phyloP scores from a whole-genome alignment of 2,329 filamentous ascomycete species.

The Xylaria arbuscula region DNA sequence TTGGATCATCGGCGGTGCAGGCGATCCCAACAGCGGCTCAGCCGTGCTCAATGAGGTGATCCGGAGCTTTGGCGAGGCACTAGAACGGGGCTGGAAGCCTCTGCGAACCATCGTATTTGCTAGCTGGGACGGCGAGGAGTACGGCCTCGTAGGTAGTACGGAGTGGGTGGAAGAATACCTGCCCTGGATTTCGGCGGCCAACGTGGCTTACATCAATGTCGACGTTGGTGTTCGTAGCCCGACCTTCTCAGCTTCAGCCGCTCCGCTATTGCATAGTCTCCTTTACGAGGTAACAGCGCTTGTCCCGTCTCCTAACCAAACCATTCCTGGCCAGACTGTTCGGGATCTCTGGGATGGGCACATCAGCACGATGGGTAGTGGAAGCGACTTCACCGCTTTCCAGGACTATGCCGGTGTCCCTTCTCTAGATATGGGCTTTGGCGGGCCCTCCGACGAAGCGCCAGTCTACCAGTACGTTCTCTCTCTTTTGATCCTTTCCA shows the following conservation, averaged over 20 bases:
- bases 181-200: slow-evolving; percentile 78
- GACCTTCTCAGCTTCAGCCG: slow-evolving; percentile 72
- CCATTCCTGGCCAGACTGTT: slow-evolving; percentile 74
- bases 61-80: slow-evolving; percentile 75
- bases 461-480: slow-evolving; percentile 69
- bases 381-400: slow-evolving; percentile 80
- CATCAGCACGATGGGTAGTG: slow-evolving; percentile 75
- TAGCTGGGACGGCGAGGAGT: slow-evolving; percentile 85
- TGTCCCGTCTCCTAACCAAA: slow-evolving; percentile 80
- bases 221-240: slow-evolving; percentile 78
- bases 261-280: slow-evolving; percentile 79
- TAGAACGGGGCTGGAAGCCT: slow-evolving; percentile 81
- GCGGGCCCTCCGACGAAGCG: slow-evolving; percentile 54
- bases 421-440: slow-evolving; percentile 72
- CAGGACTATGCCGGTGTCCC: slow-evolving; percentile 77
- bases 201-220: slow-evolving; percentile 87
- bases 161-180: slow-evolving; percentile 94
- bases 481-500: background rate
- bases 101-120: slow-evolving; percentile 91
- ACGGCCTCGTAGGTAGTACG: slow-evolving; percentile 85
- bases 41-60: slow-evolving; percentile 82
- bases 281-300: slow-evolving; percentile 73
- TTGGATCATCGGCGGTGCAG: slow-evolving; percentile 85
- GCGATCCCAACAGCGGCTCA: slow-evolving; percentile 85
- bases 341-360: slow-evolving; percentile 72